Base-by-base conservation (phyloP, 805 yeast genomes). In the Middelhovenomyces tepae region DNA sequence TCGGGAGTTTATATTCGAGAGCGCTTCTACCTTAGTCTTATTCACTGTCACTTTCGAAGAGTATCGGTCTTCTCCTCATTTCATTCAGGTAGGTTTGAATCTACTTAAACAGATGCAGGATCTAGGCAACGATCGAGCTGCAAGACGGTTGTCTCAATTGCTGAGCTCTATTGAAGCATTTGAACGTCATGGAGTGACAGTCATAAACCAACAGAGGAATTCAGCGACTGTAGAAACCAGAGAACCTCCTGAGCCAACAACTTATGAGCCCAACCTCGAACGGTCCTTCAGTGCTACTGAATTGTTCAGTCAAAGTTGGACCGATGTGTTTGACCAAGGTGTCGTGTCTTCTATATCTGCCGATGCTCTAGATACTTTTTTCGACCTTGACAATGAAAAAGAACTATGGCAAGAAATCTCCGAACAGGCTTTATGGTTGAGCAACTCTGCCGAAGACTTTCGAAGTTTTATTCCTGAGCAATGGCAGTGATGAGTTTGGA, bases 1-100 rank as follows among this genome's bases (percentile, higher is more conserved):
- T 31, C 25, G 51, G 19, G 51, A 46, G 30, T 46, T 45, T 32
- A 25, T 34, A 8, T 46, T 43, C 28, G 39, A 39, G n/a, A 35
- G 49, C 2, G 47, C 48, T 0, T 44, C 51, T 4, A 46, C 49
- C 1, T 36, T 46, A 25, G 34, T 40, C 7, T 37, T 46, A 16
- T 43, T 45, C 27, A 43, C 31, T 16, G 44, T 40, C 2, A 45
- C 49, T 0, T 46, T 46, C 20, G 42, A 43, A 5, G 30, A 37
- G 16, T 37, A 36, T 19, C 29, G 35, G 13, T 26, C 38, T 6
- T 34, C 45, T n/a, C 28, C 37, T 7, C 20, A 39, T 4, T 38
- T 37, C 18, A 41, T 46, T n/a, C 34, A 32, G 3, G 41, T 28
- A 22, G 50, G 46, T 4, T 28, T 45, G 16, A 19, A 32, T 3